Evolutionary conservation across 78 protist genomes (phyloP), one percentile per base, ranked within the genome.

Genomic region (Speleostelium caveatum): DNA sequence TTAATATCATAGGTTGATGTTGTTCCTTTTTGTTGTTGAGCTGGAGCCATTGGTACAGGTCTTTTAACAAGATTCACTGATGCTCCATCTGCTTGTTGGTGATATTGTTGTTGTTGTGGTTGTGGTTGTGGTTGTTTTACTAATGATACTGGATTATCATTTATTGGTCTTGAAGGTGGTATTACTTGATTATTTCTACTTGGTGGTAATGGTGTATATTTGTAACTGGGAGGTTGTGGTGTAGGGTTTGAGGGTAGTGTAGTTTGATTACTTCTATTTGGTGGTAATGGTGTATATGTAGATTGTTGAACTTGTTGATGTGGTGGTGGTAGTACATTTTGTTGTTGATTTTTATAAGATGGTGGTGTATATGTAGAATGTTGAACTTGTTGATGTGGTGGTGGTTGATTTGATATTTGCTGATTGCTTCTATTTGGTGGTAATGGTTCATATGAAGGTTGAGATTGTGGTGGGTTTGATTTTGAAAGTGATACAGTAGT

Each of bases 211-310:
- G 5, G 28, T 30, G 10, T 14, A 30, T 7, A 30, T 30, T 8
- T 14, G 28, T 30, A 30, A 5, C 6, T 62, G 17, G 69, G 39
- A 30, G 32, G 28, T 33, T 4, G 69, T 66, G 73, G 53, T 38
- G 36, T 4, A 30, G 69, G 32, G 8, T 14, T 14, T 32, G 39
- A 17, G 4, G 69, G 8, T 21, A 6, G 69, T 62, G 45, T 6
- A 33, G 3, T 26, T 33, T 30, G 69, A 17, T 30, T 14, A 62
- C 14, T 10, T 28, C 12, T 62, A 30, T 4, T 53, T 28, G 80
- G 66, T 56, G 80, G 68, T 73, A 55, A 39, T 73, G 65, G 42
- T 7, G 65, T 65, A 24, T 42, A 45, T 14, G 53, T 45, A 14
- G 53, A 26, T n/a, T 53, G 80, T 56, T 41, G 67, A 41, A 33